Evolutionary conservation across 2,329 filamentous ascomycete species (phyloP), one percentile per base, ranked within the genome.

Genomic region (Penicillium sp.): DNA sequence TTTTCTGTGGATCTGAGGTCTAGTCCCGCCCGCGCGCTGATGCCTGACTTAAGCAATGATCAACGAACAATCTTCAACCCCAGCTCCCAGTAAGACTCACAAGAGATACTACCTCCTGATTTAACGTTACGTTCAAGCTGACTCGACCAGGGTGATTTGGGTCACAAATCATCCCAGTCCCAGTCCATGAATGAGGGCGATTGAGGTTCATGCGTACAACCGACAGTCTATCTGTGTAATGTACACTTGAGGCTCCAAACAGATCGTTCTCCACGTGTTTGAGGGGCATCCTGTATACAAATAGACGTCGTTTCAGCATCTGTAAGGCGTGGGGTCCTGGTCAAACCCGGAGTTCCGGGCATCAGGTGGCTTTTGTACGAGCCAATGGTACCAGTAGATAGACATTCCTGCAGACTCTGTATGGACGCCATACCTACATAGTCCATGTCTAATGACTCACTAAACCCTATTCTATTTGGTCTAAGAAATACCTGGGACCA

Each of bases 111-210:
- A 53, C 51, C 40, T 49, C 38, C 44, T 11, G 40, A 32, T 44
- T 49, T 32, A 29, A 50, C 32, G 51, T 53, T 50, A 50, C 46
- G 32, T 29, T 5, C 40, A 50, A 50, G 18, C 51, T 53, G 51
- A 53, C 40, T 40, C 40, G 50, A 45, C 32, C 2, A 29, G 24
- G 18, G 40, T 24, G 9, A 43, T n/a, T n/a, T 13, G 34, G 34
- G 9, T 34, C 4, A n/a, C 13, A 3, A 36, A n/a, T 4, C 16
- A 14, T n/a, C 14, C 11, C 27, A 11, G 8, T n/a, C 14, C 11
- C 27, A 11, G 8, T n/a, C 16, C 3, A 21, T 18, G 16, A 27
- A 27, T 27, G 5, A 27, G 5, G 4, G 24, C 2, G 4, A 27
- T 27, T 27, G 24, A 27, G 8, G 24, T 27, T 16, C 7, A 13